These are phyloP conservation scores for Phylloporus rhodoxanthus DNA, from an alignment of 768 basidiomycete genomes.

Conservation along the genomic window DNA sequence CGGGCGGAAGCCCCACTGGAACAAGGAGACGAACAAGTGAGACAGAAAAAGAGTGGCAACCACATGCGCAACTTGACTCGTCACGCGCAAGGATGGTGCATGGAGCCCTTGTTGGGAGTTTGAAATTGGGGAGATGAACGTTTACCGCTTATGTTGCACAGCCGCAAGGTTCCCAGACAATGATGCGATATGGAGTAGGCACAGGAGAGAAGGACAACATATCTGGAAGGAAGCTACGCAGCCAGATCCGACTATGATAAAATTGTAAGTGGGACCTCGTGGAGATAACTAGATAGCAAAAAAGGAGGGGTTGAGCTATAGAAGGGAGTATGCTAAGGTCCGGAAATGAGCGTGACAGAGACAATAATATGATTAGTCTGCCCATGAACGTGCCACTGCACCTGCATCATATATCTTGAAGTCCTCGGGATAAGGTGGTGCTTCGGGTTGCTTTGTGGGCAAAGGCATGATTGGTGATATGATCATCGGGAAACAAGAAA, in stretches of 20 bases:
- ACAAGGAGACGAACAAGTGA: conserved; percentile 24
- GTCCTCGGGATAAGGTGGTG: conserved; percentile 19
- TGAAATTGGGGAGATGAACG: conserved; percentile 18
- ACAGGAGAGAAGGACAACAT: conserved; percentile 24
- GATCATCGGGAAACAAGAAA: not conserved
- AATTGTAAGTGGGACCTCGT: conserved; percentile 24
- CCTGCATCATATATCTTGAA: conserved; percentile 29
- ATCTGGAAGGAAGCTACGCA: conserved; percentile 23
- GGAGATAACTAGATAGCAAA: conserved; percentile 30
- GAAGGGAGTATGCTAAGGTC: conserved; percentile 18
- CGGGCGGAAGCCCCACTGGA: conserved; percentile 3
- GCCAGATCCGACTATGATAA: conserved; percentile 29
- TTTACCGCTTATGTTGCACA: conserved; percentile 12
- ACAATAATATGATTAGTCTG: conserved; percentile 22
- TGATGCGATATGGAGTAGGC: conserved; percentile 11
- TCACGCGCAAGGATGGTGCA: conserved; percentile 12
- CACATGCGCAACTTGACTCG: conserved; percentile 9
- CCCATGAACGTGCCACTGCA: conserved; percentile 32
- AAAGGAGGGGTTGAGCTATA: conserved; percentile 18
- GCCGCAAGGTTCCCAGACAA: conserved; percentile 8
- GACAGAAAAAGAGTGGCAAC: conserved; percentile 10
- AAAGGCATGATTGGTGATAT: conserved; percentile 4
- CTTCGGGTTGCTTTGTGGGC: conserved; percentile 3
- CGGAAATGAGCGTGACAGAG: conserved; percentile 30
- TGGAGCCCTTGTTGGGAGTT: conserved; percentile 7